Conservation (phyloP, 441 rosid genomes). For the Manihot esculenta region DNA sequence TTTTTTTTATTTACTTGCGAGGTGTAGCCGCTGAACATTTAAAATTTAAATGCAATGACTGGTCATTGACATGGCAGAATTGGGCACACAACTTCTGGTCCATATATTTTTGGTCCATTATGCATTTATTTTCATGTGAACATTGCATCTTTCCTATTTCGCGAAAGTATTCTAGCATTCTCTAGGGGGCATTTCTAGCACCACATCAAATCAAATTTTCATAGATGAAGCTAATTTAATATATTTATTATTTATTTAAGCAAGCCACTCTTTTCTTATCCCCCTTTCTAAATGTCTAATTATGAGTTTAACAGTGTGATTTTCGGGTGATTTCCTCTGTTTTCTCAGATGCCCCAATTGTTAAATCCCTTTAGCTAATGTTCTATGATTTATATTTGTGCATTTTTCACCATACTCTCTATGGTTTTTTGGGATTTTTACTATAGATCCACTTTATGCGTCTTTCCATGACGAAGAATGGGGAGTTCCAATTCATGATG, state of each 20-base stretch:
- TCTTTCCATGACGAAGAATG: slow-evolving; percentile 83
- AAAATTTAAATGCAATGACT: slow-evolving; percentile 2
- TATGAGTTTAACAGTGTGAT: not conserved
- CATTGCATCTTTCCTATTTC: not conserved
- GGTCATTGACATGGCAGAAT: not conserved
- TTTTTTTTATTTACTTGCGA: too few relatives aligned
- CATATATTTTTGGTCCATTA: slow-evolving; percentile 1
- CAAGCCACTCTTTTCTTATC: not conserved
- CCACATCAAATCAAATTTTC: not conserved
- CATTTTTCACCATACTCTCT: not conserved
- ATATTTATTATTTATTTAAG: not conserved
- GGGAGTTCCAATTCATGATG: slow-evolving; percentile 81
- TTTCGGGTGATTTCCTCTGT: not conserved
- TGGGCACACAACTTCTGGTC: not conserved
- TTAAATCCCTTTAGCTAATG: not conserved
- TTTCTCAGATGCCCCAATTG: not conserved
- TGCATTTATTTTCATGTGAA: slow-evolving; percentile 3
- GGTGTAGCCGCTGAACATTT: not conserved
- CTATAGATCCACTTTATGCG: slow-evolving; percentile 45
- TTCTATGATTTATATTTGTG: slow-evolving; percentile 3
- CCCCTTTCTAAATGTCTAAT: not conserved
- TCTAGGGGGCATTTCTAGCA: not conserved
- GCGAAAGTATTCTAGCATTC: not conserved
- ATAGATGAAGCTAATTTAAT: not conserved
- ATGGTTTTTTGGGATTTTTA: slow-evolving; percentile 6